Conservation (phyloP, 441 rosid species). For the Monsonia emarginata region DNA sequence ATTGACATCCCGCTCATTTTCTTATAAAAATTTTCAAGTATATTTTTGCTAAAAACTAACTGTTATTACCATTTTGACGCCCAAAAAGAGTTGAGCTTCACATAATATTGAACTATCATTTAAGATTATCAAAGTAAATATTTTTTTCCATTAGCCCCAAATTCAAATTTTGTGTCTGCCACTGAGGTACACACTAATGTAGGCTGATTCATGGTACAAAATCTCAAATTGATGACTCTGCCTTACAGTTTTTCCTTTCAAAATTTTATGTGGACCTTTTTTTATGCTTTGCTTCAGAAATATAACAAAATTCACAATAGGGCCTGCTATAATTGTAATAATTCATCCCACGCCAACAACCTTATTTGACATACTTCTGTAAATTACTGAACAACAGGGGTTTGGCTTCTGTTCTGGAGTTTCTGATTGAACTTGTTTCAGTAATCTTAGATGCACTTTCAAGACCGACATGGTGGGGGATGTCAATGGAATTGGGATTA, state of each 20-base stretch:
- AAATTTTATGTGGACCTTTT: neutral
- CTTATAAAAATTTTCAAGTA: no score
- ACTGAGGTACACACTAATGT: neutral
- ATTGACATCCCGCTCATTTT: no score
- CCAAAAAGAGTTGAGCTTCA: no score
- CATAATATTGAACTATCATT: no score
- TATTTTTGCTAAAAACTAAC: no score
- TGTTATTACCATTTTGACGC: no score
- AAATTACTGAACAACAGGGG: conserved; percentile 48
- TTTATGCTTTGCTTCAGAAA: neutral
- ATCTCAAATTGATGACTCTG: neutral
- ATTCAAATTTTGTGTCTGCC: no score
- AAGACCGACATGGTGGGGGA: conserved; percentile 65
- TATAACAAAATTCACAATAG: neutral
- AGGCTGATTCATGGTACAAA: conserved; percentile 1
- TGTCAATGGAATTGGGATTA: conserved; percentile 45
- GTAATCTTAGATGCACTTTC: conserved; percentile 42
- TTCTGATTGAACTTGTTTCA: conserved; percentile 41
- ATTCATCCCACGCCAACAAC: neutral
- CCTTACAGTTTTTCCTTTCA: neutral
- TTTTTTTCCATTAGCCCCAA: no score
- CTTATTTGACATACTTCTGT: neutral
- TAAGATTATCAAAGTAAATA: no score
- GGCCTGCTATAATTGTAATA: neutral
- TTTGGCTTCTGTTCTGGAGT: conserved; percentile 40